Base-by-base conservation (phyloP, 495 filamentous ascomycete genomes). In the Podospora tetraspora region DNA sequence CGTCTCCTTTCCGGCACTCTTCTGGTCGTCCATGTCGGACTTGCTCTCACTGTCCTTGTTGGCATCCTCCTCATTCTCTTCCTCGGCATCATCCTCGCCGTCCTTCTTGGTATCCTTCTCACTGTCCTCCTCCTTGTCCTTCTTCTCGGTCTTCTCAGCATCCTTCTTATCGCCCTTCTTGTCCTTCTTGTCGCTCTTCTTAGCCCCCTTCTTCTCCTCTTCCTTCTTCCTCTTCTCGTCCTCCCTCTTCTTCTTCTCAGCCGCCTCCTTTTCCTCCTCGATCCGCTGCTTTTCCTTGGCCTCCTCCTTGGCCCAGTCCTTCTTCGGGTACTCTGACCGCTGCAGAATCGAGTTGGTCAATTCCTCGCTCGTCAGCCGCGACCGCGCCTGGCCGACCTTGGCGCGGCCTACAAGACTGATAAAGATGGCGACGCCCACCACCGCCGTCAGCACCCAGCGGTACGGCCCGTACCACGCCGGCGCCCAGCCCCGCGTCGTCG, bases 391-490 rank as follows among this genome's bases (percentile, higher is more conserved):
- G 64, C 87, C 87, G 74, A 99, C 90, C 78, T 94, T 89, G 72
- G 94, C 91, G 67, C 95, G 86, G 52, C 92, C 94, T 71, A 98
- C 85, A 74, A 99, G 83, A 70, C 87, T 94, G 69, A 92, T 82
- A n/a, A 96, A 86, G 72, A 98, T 94, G 71, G 90, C 91, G 59
- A 85, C 85, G 59, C 95, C 96, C 65, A 98, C 95, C 32, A 99
- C 80, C 77, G 96, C 96, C 21, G 95, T 98, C 76, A 99, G 85
- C 12, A 97, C 91, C 78, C 97, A 99, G 63, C 95, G 92, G 83
- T 99, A 99, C 56, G 89, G 91, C 71, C 84, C 85, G 79, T 98
- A 99, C 95, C 95, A 99, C 56, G 84, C 77, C 25, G 95, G 95
- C n/a, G 89, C 88, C 90, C 92, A 96, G 65, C 93, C 95, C 61